A percentile compares a stretch with the other conserved stretches of the same genome.
These are phyloP conservation scores for Dysphania ambrosioides DNA, from an alignment of 148 eudicot species.

Conservation along the genomic window DNA sequence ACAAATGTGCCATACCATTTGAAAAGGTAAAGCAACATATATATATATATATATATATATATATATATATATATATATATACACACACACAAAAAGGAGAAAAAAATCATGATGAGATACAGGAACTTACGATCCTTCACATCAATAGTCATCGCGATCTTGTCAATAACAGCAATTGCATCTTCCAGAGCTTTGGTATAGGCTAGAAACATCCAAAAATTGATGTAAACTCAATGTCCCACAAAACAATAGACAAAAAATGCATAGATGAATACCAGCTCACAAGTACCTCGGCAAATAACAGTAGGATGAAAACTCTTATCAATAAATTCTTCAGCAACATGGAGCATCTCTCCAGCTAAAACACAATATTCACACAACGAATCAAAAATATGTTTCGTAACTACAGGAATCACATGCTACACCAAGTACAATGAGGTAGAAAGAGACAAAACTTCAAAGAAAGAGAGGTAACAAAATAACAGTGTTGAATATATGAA, in stretches of 20 bases:
- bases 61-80: no score
- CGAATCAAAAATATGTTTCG: not conserved
- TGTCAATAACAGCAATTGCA: conserved; percentile 83
- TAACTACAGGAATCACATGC: not conserved
- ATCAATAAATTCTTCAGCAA: conserved; percentile 88
- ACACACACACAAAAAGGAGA: no score
- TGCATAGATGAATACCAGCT: not conserved
- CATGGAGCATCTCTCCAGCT: conserved; percentile 99
- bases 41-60: no score
- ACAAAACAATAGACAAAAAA: not conserved
- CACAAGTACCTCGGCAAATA: conserved; percentile 74
- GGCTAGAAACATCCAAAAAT: conserved; percentile 43
- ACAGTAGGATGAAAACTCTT: conserved; percentile 94
- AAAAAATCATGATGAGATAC: conserved; percentile 12
- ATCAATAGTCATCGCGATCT: conserved; percentile 82
- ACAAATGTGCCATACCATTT: not conserved
- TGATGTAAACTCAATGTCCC: not conserved
- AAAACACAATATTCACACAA: conserved; percentile 23
- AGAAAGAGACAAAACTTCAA: not conserved
- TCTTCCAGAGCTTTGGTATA: conserved; percentile 88
- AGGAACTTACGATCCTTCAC: conserved; percentile 77
- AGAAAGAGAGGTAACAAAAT: not conserved
- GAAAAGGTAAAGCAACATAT: not conserved
- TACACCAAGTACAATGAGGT: not conserved
- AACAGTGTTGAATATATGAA: not conserved